phyloP scores from a whole-genome alignment of 306 rosid genomes.

The Malus domestica region ASM211411v1 NC_041789.1:23765001-23765500 shows the following conservation, averaged over 20 bases:
- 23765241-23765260: slow-evolving; percentile 64
- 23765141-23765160: slow-evolving; percentile 76
- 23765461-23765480: background rate
- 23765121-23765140: slow-evolving; percentile 98
- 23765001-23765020: background rate
- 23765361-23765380: slow-evolving; percentile 89
- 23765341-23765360: slow-evolving; percentile 95
- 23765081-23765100: background rate
- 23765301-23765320: slow-evolving; percentile 68
- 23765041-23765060: background rate
- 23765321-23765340: slow-evolving; percentile 95
- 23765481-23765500: background rate
- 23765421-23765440: slow-evolving; percentile 13
- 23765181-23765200: slow-evolving; percentile 55
- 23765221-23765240: slow-evolving; percentile 47
- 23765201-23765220: slow-evolving; percentile 40
- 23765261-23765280: slow-evolving; percentile 72
- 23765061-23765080: background rate
- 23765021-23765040: background rate
- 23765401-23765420: slow-evolving; percentile 54
- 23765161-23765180: slow-evolving; percentile 83
- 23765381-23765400: slow-evolving; percentile 75
- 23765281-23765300: slow-evolving; percentile 75
- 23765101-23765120: slow-evolving; percentile 18
- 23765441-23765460: background rate